phyloP scores from a whole-genome alignment of 805 yeast species.

The Maudiozyma saulgeensis region DNA sequence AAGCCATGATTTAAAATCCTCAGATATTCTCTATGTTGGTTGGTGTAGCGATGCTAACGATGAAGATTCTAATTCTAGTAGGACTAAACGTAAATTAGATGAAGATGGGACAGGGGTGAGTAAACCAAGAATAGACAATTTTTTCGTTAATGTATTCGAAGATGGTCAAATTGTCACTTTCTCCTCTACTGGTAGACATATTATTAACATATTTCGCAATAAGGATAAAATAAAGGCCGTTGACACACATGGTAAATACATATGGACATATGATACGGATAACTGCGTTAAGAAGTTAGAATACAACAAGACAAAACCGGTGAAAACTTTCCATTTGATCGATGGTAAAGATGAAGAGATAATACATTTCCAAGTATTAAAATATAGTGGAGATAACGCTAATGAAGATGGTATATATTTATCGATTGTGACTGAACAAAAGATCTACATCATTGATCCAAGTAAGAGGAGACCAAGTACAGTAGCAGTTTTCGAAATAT shows the following conservation, averaged over 20 bases:
- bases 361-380: constrained; percentile 20
- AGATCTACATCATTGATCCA: constrained; percentile 61
- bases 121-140: constrained; percentile 12
- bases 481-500: constrained; percentile 14
- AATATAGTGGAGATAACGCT: background rate
- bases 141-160: constrained; percentile 23
- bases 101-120: constrained; percentile 7
- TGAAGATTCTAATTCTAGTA: background rate
- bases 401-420: constrained; percentile 12
- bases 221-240: constrained; percentile 29
- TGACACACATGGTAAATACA: constrained; percentile 25
- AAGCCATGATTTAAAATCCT: constrained; percentile 19
- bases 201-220: constrained; percentile 31
- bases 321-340: constrained; percentile 28
- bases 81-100: constrained; percentile 18
- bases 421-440: constrained; percentile 25
- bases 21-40: constrained; percentile 18
- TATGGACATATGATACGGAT: constrained; percentile 30
- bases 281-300: constrained; percentile 27
- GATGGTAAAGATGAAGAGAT: constrained; percentile 28
- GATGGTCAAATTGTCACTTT: constrained; percentile 26
- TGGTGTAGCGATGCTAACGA: constrained; percentile 17
- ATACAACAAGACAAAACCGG: constrained; percentile 25
- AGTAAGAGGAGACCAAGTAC: constrained; percentile 28
- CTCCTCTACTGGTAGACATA: constrained; percentile 27